Evolutionary conservation across 352 stramenopile genomes (phyloP).

Genomic region (Phytophthora capsici): DNA sequence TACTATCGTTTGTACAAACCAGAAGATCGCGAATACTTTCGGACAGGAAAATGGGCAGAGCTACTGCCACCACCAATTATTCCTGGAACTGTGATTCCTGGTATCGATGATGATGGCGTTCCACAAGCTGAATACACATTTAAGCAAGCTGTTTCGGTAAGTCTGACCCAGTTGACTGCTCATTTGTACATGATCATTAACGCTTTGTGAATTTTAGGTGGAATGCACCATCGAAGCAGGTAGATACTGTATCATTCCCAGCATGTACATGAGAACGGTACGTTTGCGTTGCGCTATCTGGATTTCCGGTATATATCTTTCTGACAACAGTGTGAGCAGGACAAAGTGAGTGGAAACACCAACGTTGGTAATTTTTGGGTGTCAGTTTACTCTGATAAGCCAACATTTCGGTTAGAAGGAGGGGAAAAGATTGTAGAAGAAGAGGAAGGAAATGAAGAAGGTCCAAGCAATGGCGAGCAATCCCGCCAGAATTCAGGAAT

Average conservation of each 20-base stretch:
- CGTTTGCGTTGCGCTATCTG: neutral
- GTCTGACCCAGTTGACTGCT: neutral
- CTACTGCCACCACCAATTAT: slow-evolving; percentile 71
- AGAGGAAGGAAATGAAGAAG: slow-evolving; percentile 69
- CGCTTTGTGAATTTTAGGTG: slow-evolving; percentile 36
- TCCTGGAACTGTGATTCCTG: slow-evolving; percentile 71
- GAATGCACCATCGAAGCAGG: slow-evolving; percentile 77
- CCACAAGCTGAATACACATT: slow-evolving; percentile 81
- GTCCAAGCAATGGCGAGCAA: slow-evolving; percentile 1
- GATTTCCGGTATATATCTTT: neutral
- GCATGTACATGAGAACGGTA: slow-evolving; percentile 90
- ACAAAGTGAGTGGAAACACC: slow-evolving; percentile 77
- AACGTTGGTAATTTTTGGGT: slow-evolving; percentile 87
- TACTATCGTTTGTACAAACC: slow-evolving; percentile 83
- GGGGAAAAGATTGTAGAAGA: slow-evolving; percentile 82
- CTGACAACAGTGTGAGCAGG: slow-evolving; percentile 34
- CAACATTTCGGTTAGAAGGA: slow-evolving; percentile 71
- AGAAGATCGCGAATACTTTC: slow-evolving; percentile 60
- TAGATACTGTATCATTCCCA: slow-evolving; percentile 83
- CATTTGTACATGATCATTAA: too few species aligned
- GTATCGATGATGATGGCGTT: slow-evolving; percentile 71
- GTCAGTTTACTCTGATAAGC: slow-evolving; percentile 80
- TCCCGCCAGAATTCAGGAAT: slow-evolving; percentile 10
- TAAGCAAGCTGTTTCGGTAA: slow-evolving; percentile 83
- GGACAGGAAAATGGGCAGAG: slow-evolving; percentile 63